Conservation (phyloP, 2,329 filamentous ascomycete species). For the Penicillium paneum region DNA sequence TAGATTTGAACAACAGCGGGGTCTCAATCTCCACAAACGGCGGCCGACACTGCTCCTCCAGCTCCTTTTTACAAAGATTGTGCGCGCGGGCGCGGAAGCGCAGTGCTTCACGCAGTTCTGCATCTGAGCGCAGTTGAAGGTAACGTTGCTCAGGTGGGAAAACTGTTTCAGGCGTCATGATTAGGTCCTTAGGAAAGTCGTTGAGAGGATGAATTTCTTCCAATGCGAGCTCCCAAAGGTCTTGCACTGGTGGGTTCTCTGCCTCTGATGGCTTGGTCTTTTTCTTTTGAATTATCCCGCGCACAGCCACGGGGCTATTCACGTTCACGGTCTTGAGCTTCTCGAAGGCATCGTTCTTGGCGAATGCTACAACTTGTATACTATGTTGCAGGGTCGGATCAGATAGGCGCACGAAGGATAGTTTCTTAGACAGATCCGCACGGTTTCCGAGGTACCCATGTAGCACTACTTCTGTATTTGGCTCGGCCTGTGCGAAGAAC, state of each 20-base stretch:
- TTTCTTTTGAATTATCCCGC: conserved; percentile 48
- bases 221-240: conserved; percentile 59
- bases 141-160: conserved; percentile 76
- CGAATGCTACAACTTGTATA: conserved; percentile 51
- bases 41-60: conserved; percentile 53
- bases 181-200: conserved; percentile 69
- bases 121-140: conserved; percentile 76
- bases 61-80: conserved; percentile 52
- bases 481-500: conserved; percentile 30
- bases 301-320: conserved; percentile 56
- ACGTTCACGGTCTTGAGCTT: conserved; percentile 45
- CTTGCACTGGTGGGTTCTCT: conserved; percentile 28
- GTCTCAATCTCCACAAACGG: conserved; percentile 80
- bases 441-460: conserved; percentile 71
- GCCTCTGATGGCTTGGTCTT: conserved; percentile 33
- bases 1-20: conserved; percentile 93
- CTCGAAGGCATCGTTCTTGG: conserved; percentile 36
- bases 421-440: conserved; percentile 63
- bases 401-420: conserved; percentile 66
- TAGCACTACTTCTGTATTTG: conserved; percentile 50
- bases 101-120: conserved; percentile 64
- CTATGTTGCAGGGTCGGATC: conserved; percentile 44
- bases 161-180: conserved; percentile 69
- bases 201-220: conserved; percentile 66
- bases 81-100: conserved; percentile 63